These are phyloP conservation scores for Pyrrhoderma noxium DNA, from an alignment of 1,284 basidiomycete species.

Conservation along the genomic window DNA sequence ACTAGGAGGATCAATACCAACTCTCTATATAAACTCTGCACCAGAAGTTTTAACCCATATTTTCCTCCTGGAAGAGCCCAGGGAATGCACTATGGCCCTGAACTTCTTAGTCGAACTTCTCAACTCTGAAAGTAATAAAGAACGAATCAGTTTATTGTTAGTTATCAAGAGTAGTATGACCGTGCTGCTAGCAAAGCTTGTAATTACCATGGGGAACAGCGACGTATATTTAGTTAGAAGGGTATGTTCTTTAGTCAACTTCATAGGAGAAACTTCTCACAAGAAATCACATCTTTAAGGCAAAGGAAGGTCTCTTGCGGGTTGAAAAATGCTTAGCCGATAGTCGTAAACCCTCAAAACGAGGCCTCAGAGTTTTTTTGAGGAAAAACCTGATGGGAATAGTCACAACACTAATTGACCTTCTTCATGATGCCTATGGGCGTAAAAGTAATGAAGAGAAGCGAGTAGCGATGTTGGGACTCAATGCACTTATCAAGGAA, in stretches of 20 bases:
- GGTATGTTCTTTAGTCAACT: too few relatives aligned
- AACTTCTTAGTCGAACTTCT: conserved; percentile 55
- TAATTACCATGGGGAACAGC: conserved; percentile 68
- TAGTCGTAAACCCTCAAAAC: conserved; percentile 24
- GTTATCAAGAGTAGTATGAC: conserved; percentile 62
- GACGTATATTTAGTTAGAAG: conserved; percentile 36
- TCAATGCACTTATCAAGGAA: conserved; percentile 66
- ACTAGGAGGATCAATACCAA: conserved; percentile 39
- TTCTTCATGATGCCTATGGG: conserved; percentile 73
- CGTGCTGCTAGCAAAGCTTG: conserved; percentile 65
- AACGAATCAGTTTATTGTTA: conserved; percentile 40
- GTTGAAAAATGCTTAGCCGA: conserved; percentile 38
- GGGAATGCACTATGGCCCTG: conserved; percentile 49
- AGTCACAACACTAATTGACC: conserved; percentile 75
- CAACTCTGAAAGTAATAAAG: conserved; percentile 30
- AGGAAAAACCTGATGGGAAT: conserved; percentile 75
- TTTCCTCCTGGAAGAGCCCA: conserved; percentile 52
- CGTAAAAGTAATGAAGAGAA: conserved; percentile 64
- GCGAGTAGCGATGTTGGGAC: conserved; percentile 68
- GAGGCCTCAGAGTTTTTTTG: conserved; percentile 51
- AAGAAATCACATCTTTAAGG: conserved; percentile 35
- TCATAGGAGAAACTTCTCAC: too few relatives aligned
- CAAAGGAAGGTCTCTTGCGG: conserved; percentile 54
- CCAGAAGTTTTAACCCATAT: conserved; percentile 66
- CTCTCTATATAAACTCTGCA: conserved; percentile 55